Evolutionary conservation across 177 flowering plant genomes (phyloP), one percentile per base, ranked within the genome.

Genomic region (Vitis hybrid): DNA sequence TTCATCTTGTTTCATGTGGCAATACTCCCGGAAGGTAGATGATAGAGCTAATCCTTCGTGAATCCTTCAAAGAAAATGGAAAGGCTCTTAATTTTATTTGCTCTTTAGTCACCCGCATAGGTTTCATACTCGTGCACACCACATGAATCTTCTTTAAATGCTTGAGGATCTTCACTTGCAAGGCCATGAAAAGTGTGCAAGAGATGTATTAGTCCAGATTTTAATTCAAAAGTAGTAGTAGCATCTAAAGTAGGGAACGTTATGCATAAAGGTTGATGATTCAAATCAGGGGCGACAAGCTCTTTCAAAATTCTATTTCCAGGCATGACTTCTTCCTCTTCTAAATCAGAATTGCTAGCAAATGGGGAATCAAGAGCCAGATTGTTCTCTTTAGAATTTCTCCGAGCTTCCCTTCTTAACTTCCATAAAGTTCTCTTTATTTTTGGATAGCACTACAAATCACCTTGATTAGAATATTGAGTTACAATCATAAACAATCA

Each of bases 141-240:
- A 74, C 67, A 68, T 74, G 72, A 18, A 74, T 58, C n/a, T 74
- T 73, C 65, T 68, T 68, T 7, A 74, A 11, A n/a, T 68, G 65
- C 52, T 64, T 55, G 68, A 19, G 77, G 69, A 31, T 74, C 73
- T 28, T 73, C 68, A 33, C 76, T 71, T 67, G 18, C 24, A 13
- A 63, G n/a, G 14, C 69, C 75, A 57, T 72, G 64, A 59, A 72
- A 72, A 15, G 28, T 60, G 20, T 65, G 66, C 59, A 62, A 62
- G 2, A 70, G 20, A 61, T 70, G 73, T 12, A 62, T 70, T 62
- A 70, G 49, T 59, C 66, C 59, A 12, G 66, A 70, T 62, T 70
- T 70, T 13, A 62, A 22, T 19, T 70, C 66, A 70, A 70, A 70
- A 59, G 63, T 50, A 61, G 24, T 22, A 0, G 24, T 22, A 22